These are phyloP conservation scores for Ustilago sp. DNA, from an alignment of 1,284 basidiomycete species.

Conservation along the genomic window DNA sequence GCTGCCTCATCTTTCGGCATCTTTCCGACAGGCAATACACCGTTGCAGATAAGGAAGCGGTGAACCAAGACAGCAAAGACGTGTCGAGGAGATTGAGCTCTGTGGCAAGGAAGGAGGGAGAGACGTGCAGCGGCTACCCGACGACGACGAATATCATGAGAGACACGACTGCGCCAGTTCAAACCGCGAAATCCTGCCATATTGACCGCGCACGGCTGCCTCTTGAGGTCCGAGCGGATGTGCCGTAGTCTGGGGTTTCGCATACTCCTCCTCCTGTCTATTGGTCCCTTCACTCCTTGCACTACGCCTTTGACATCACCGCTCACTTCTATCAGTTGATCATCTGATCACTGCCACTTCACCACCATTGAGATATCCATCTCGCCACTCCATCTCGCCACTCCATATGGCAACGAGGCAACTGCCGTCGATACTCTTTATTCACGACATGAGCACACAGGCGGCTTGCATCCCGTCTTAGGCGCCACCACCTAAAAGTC, in stretches of 20 bases:
- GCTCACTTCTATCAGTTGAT: neutral
- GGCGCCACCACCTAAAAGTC: neutral
- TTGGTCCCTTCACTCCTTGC: neutral
- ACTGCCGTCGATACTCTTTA: neutral
- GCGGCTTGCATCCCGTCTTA: neutral
- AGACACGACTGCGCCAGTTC: neutral
- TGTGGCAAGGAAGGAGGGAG: neutral
- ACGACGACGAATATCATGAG: neutral
- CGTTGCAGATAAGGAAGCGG: neutral
- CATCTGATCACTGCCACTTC: neutral
- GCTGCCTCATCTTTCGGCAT: neutral
- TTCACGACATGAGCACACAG: neutral
- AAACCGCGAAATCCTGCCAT: neutral
- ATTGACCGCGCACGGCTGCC: neutral
- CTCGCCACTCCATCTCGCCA: neutral
- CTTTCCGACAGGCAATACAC: neutral
- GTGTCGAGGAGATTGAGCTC: neutral
- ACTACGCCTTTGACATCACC: neutral
- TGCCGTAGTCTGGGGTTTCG: neutral
- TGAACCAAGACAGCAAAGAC: neutral
- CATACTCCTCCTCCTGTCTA: neutral
- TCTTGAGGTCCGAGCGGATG: slow-evolving; percentile 1
- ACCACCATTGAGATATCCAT: neutral
- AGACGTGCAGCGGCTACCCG: neutral
- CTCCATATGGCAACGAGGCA: neutral